A percentile compares a stretch with the other conserved stretches of the same genome.
Evolutionary conservation across 495 filamentous ascomycete genomes (phyloP).

Genomic region (Tetracladium setigerum): DNA sequence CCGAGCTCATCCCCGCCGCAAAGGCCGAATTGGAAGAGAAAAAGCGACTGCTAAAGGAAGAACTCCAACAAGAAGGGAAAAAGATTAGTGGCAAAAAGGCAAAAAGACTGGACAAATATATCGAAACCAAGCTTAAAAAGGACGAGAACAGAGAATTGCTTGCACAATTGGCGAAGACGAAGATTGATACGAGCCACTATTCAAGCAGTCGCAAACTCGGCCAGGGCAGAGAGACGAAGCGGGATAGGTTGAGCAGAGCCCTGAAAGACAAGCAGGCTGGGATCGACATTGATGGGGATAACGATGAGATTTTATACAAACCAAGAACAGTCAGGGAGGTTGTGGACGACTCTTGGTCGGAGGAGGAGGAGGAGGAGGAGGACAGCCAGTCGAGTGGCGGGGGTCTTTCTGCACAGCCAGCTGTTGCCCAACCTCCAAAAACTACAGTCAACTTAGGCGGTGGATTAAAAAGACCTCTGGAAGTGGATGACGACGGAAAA

Average conservation of each 20-base stretch:
- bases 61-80: constrained; percentile 61
- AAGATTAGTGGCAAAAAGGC: constrained; percentile 86
- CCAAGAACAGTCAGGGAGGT: constrained; percentile 17
- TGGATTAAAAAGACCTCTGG: constrained; percentile 81
- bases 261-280: constrained; percentile 35
- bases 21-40: constrained; percentile 62
- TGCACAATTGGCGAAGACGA: constrained; percentile 68
- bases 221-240: constrained; percentile 54
- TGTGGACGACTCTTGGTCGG: neutral
- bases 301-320: constrained; percentile 38
- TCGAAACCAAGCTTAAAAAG: constrained; percentile 90
- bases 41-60: constrained; percentile 45
- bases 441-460: constrained; percentile 48
- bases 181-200: constrained; percentile 74
- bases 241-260: constrained; percentile 52
- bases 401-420: neutral
- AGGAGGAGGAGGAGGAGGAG: constrained; percentile 23
- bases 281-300: constrained; percentile 26
- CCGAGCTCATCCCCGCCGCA: constrained; percentile 53
- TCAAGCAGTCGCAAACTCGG: constrained; percentile 71
- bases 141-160: constrained; percentile 85
- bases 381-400: neutral
- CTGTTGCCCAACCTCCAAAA: neutral
- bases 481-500: constrained; percentile 65
- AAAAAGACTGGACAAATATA: constrained; percentile 93